phyloP scores from a whole-genome alignment of 1,284 basidiomycete genomes.

The Boletellus deceptivus region DNA sequence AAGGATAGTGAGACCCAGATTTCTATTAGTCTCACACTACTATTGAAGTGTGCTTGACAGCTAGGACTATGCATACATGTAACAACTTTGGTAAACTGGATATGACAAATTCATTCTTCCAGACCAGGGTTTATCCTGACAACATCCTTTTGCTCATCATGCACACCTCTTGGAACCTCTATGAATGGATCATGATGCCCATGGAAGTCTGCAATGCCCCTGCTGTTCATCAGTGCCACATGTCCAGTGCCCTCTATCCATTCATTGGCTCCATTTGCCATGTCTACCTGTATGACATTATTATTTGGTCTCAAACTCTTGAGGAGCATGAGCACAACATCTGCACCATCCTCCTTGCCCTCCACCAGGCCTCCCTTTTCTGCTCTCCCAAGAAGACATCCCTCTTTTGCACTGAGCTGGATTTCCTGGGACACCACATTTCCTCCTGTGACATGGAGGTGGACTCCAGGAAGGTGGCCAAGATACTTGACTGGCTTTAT shows the following conservation, averaged over 20 bases:
- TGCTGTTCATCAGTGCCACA: constrained; percentile 17
- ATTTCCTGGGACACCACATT: not conserved
- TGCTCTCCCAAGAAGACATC: not conserved
- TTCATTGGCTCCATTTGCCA: constrained; percentile 23
- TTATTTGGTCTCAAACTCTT: constrained; percentile 33
- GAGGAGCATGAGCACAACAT: constrained; percentile 32
- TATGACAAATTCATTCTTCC: constrained; percentile 42
- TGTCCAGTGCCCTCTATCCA: constrained; percentile 11
- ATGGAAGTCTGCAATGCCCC: constrained; percentile 28
- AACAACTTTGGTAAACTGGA: constrained; percentile 33
- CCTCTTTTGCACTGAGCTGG: not conserved
- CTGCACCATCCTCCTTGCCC: not conserved
- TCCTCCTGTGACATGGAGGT: not conserved
- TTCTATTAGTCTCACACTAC: no score
- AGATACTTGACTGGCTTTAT: constrained; percentile 31
- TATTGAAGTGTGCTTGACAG: no score
- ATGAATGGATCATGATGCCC: constrained; percentile 31
- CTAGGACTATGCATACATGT: no score
- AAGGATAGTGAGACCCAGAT: no score
- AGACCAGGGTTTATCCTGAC: constrained; percentile 33
- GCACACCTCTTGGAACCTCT: constrained; percentile 27
- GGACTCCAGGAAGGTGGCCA: not conserved
- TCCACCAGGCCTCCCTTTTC: not conserved
- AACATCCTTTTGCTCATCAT: constrained; percentile 33
- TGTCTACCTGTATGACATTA: constrained; percentile 40